Evolutionary conservation across 2,329 filamentous ascomycete species (phyloP), one percentile per base, ranked within the genome.

Genomic region (Cladophialophora bantiana): DNA sequence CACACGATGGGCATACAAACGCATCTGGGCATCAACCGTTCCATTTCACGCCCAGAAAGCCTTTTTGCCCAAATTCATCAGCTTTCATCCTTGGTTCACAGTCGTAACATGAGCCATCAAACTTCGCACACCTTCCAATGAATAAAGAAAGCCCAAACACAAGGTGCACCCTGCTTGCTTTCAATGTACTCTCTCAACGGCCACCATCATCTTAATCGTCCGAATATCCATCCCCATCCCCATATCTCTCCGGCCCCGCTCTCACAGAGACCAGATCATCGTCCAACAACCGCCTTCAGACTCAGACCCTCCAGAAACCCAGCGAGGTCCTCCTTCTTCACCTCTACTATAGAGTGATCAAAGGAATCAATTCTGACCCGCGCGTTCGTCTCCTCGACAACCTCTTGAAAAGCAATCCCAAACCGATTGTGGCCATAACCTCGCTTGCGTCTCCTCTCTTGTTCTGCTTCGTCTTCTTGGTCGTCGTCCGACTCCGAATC

Each of bases 321-420:
- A 15, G 89, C 88, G 34, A 99, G 81, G 79, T 98, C 95, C 76
- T 98, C 95, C 82, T 97, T 97, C 80, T 90, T 90, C n/a, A 99
- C 94, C 78, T 99, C 95, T 55, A 98, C 94, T 7, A 98, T 95
- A 75, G 93, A 96, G 77, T 97, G 92, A 79, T 99, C 95, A 75
- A 99, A 99, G 78, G 92, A 96, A 79, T 99, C 95, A 76, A 97
- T 96, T 67, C 93, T 84, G 20, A 98, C 93, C 15, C 94, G 83
- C 0, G 94, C 92, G 66, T 90, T 95, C 15, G 94, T 98, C 82
- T 97, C 93, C 59, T 90, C 87, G 1, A 97, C 91, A 0, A 98
- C 95, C 75, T 97, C 93, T 77, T 97, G 93, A 78, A 99, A 99
- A 2, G 95, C 94, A 74, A 90, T 93, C 7, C 95, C 95, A 75